phyloP scores from a whole-genome alignment of 73 alveolate species.

The Durusdinium trenchii region DNA sequence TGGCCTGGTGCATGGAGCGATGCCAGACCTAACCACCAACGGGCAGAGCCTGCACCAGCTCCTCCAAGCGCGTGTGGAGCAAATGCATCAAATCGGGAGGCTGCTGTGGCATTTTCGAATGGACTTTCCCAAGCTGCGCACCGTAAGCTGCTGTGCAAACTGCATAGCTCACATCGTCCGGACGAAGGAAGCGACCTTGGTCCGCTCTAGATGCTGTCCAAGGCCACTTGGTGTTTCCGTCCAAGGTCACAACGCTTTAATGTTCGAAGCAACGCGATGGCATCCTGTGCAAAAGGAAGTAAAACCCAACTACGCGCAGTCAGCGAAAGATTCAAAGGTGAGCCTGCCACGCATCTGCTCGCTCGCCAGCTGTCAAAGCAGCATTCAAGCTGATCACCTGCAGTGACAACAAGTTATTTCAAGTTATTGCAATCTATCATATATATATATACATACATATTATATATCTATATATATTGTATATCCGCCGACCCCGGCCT shows the following conservation, averaged over 20 bases:
- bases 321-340: not conserved
- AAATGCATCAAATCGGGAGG: not conserved
- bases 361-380: constrained; percentile 51
- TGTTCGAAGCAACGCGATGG: not conserved
- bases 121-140: not conserved
- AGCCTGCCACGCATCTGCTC: constrained; percentile 79
- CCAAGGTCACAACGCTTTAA: not conserved
- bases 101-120: not conserved
- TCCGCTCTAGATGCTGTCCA: not conserved
- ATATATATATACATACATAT: too few relatives aligned
- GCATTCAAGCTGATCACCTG: constrained; percentile 74
- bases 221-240: not conserved
- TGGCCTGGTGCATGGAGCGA: not conserved
- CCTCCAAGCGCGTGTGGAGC: not conserved
- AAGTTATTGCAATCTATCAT: not conserved
- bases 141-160: not conserved
- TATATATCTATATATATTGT: not conserved
- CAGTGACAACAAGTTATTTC: not conserved
- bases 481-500: too few relatives aligned
- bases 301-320: not conserved
- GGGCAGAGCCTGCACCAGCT: constrained; percentile 45
- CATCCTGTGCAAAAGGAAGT: not conserved
- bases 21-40: constrained; percentile 22
- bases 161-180: constrained; percentile 9
- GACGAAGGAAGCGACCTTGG: not conserved